phyloP scores from a whole-genome alignment of 495 filamentous ascomycete genomes.

The Penicillium fimorum region DNA sequence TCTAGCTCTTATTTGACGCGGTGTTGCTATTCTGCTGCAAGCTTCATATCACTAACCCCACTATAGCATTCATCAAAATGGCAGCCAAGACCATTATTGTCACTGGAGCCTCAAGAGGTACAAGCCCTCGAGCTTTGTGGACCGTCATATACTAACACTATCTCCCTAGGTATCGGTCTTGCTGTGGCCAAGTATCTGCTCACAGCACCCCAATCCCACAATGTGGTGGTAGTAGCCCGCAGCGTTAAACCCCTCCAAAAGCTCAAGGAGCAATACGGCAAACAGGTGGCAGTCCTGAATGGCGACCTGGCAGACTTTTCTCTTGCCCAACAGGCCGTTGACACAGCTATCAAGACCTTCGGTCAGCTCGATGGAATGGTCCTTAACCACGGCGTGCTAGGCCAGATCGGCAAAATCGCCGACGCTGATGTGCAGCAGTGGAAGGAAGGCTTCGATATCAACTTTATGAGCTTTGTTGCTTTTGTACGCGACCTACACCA shows the following conservation, averaged over 20 bases:
- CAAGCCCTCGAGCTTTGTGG: background rate
- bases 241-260: slow-evolving; percentile 62
- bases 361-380: slow-evolving; percentile 77
- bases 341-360: slow-evolving; percentile 62
- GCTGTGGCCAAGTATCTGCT: slow-evolving; percentile 75
- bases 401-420: slow-evolving; percentile 71
- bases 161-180: slow-evolving; percentile 68
- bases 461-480: slow-evolving; percentile 76
- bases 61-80: slow-evolving; percentile 24
- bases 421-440: slow-evolving; percentile 67
- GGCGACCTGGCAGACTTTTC: slow-evolving; percentile 72
- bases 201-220: slow-evolving; percentile 54
- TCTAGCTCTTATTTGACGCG: too few relatives aligned
- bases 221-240: slow-evolving; percentile 75
- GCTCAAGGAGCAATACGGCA: slow-evolving; percentile 62
- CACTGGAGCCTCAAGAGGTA: slow-evolving; percentile 63
- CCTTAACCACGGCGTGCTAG: slow-evolving; percentile 81
- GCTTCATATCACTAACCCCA: slow-evolving; percentile 2
- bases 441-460: slow-evolving; percentile 74
- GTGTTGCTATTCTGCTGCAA: background rate
- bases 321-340: slow-evolving; percentile 59
- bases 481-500: slow-evolving; percentile 56
- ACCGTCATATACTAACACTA: background rate
- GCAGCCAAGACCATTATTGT: slow-evolving; percentile 58
- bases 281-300: slow-evolving; percentile 67